Evolutionary conservation across 2,329 filamentous ascomycete species (phyloP).

Genomic region (Shiraia bambusicola): DNA sequence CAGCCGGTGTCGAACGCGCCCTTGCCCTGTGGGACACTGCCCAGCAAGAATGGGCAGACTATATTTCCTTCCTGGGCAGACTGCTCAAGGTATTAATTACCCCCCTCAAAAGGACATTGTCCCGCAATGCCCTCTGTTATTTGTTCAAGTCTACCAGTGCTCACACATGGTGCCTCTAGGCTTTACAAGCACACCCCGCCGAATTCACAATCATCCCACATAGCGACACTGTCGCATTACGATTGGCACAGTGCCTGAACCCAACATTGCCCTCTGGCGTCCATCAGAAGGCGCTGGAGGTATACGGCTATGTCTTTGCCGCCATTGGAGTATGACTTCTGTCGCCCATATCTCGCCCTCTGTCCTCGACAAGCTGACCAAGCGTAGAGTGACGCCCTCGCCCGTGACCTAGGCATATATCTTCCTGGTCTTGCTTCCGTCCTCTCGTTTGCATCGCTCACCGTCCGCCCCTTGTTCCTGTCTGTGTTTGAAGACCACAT

Average conservation of each 20-base stretch:
- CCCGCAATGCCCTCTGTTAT: too few relatives aligned
- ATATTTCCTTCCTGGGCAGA: constrained; percentile 92
- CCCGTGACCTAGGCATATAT: constrained; percentile 81
- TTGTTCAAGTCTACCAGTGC: constrained; percentile 11
- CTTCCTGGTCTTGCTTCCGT: constrained; percentile 86
- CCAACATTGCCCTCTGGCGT: constrained; percentile 91
- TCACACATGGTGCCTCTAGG: constrained; percentile 53
- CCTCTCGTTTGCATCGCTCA: constrained; percentile 90
- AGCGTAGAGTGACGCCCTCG: constrained; percentile 66
- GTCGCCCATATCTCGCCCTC: background rate
- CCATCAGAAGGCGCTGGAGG: constrained; percentile 94
- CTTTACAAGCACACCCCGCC: constrained; percentile 81
- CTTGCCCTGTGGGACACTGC: constrained; percentile 88
- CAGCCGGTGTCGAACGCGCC: constrained; percentile 80
- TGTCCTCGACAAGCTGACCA: constrained; percentile 26
- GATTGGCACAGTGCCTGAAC: constrained; percentile 92
- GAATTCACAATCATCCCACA: constrained; percentile 74
- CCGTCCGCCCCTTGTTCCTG: constrained; percentile 82
- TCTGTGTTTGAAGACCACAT: constrained; percentile 81
- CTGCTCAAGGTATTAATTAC: constrained; percentile 75
- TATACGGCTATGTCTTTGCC: constrained; percentile 86
- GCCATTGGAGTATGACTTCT: constrained; percentile 66
- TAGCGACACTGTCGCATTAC: constrained; percentile 80
- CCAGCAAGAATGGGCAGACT: constrained; percentile 98
- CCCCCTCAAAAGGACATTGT: constrained; percentile 1